Evolutionary conservation across 164 flowering plant genomes (phyloP), one percentile per base, ranked within the genome.

Genomic region (Magnolia officinalis): DNA sequence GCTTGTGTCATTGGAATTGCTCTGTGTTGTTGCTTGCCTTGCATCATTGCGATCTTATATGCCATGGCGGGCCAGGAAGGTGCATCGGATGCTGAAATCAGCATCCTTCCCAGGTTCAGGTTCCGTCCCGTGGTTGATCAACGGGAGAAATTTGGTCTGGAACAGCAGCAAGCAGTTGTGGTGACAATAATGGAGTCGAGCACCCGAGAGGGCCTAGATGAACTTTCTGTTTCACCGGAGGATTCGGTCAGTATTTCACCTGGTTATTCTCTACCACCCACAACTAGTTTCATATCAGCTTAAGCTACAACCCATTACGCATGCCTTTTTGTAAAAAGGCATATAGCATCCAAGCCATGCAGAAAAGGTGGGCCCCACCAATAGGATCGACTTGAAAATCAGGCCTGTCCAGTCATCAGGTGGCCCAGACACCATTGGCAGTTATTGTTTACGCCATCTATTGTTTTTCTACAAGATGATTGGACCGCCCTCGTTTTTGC

Each of bases 51-150:
- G 78, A 75, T 89, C 73, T 82, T 83, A 23, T 89, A 89, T 83
- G 87, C 93, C 8, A 78, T 90, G 74, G 84, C 81, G 29, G 84
- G 83, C 58, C 84, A 83, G 78, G 85, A 84, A 78, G 95, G 95
- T 55, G 95, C 92, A 63, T 87, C 92, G 51, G 92, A 86, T 79
- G 88, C 85, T 63, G 91, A 88, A 69, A 86, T 91, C 63, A 85
- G 77, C 75, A 73, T 76, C 76, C 91, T 91, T 82, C 91, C 95
- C 51, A 91, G 80, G 82, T 84, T 83, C 74, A 78, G 74, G 70
- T 89, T 82, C 72, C 79, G 84, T 6, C 18, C 61, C 0, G 80
- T 67, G 59, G 72, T 72, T 63, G 79, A 72, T 78, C 50, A 71
- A 67, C 19, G 23, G 61, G 66, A 59, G 50, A 64, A 67, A 55